Percentiles rank a stretch among this genome's conserved stretches.
Evolutionary conservation across 2,329 filamentous ascomycete species (phyloP).

Genomic region (Penicillium nordicum): DNA sequence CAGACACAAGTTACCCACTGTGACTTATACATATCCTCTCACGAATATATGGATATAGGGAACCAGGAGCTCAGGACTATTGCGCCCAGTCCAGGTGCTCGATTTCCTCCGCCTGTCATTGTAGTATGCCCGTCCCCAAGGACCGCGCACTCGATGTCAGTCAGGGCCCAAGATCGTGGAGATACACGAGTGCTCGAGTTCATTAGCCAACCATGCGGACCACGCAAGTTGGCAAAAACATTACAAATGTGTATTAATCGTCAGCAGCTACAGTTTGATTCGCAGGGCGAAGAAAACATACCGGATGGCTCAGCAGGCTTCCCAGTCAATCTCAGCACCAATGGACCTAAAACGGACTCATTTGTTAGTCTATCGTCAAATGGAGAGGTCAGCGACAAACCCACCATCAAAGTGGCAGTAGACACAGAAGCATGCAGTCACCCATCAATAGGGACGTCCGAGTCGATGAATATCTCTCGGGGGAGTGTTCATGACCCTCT

Average conservation of each 20-base stretch:
- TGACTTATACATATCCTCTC: conserved; percentile 23
- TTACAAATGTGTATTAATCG: conserved; percentile 18
- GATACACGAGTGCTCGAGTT: conserved; percentile 27
- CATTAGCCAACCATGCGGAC: conserved; percentile 33
- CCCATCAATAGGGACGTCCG: too few species aligned
- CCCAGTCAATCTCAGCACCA: neutral
- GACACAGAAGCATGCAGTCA: neutral
- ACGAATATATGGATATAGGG: conserved; percentile 16
- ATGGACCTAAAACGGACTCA: neutral
- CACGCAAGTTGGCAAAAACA: conserved; percentile 30
- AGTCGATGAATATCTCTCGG: neutral
- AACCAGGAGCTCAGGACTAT: conserved; percentile 4
- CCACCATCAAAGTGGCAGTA: neutral
- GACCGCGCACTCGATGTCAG: conserved; percentile 18
- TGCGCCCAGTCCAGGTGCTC: neutral
- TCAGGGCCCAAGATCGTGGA: neutral
- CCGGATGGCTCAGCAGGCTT: neutral
- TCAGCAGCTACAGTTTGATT: neutral
- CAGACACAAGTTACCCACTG: conserved; percentile 6
- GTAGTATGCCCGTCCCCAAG: conserved; percentile 24
- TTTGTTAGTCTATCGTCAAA: neutral
- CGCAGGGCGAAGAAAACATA: neutral
- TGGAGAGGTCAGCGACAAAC: neutral
- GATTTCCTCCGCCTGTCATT: conserved; percentile 20
- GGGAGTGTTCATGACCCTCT: neutral